These are phyloP conservation scores for Penicillium sp. DNA, from an alignment of 2,329 filamentous ascomycete species.

Conservation along the genomic window DNA sequence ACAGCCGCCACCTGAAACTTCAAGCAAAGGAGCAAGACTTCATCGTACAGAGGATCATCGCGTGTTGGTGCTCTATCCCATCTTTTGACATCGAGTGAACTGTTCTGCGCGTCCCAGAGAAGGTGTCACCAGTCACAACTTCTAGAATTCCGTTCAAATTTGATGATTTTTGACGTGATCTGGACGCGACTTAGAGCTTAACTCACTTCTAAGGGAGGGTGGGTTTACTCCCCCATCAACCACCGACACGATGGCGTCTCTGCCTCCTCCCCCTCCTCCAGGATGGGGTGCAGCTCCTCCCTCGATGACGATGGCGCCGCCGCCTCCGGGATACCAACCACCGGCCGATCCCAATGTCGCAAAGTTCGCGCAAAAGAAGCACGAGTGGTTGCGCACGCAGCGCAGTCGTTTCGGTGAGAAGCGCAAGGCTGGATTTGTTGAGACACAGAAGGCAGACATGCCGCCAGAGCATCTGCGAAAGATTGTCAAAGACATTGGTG, in stretches of 20 bases:
- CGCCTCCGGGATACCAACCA: conserved; percentile 78
- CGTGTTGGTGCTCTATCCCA: conserved; percentile 14
- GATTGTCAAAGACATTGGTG: conserved; percentile 96
- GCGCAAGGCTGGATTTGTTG: conserved; percentile 90
- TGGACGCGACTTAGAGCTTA: conserved; percentile 30
- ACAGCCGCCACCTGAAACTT: conserved; percentile 36
- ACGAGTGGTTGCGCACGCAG: conserved; percentile 91
- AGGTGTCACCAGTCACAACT: not conserved
- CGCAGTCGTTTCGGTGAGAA: conserved; percentile 94
- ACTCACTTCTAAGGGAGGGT: conserved; percentile 23
- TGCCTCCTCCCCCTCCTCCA: conserved; percentile 61
- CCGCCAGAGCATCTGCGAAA: conserved; percentile 96
- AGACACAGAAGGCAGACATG: conserved; percentile 98
- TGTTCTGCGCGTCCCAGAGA: not conserved
- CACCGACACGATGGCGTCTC: conserved; percentile 48
- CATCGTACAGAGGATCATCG: conserved; percentile 17
- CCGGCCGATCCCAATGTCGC: conserved; percentile 75
- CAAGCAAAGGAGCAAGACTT: conserved; percentile 24
- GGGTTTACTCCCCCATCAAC: conserved; percentile 19
- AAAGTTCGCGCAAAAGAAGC: conserved; percentile 98
- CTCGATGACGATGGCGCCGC: conserved; percentile 57
- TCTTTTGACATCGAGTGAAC: conserved; percentile 8
- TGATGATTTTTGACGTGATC: conserved; percentile 25
- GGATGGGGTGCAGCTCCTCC: conserved; percentile 55
- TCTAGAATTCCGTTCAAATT: conserved; percentile 2